Percentiles rank a stretch among this genome's conserved stretches.
phyloP scores from a whole-genome alignment of 208 protist genomes.

The Trypanosoma conorhini region DNA sequence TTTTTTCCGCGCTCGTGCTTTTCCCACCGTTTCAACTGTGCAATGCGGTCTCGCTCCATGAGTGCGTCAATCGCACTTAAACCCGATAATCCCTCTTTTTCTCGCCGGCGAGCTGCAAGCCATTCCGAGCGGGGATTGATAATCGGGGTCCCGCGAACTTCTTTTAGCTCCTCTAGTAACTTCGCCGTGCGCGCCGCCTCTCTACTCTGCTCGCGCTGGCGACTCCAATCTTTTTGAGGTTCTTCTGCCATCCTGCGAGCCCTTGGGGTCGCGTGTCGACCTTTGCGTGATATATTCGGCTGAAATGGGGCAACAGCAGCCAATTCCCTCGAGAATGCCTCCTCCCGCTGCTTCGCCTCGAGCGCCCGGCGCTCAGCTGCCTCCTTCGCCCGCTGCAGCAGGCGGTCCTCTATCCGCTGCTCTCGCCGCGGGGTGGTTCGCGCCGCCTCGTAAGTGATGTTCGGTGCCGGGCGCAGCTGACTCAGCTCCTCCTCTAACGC shows the following conservation, averaged over 20 bases:
- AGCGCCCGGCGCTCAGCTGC: conserved; percentile 27
- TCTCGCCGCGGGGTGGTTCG: conserved; percentile 21
- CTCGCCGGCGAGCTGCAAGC: conserved; percentile 40
- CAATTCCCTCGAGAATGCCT: conserved; percentile 35
- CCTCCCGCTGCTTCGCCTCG: conserved; percentile 26
- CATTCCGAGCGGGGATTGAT: conserved; percentile 51
- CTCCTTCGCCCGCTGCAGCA: conserved; percentile 57
- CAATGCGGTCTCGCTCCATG: conserved; percentile 31
- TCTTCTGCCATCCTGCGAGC: conserved; percentile 27
- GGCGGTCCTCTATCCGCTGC: conserved; percentile 53
- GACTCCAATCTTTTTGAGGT: conserved; percentile 16
- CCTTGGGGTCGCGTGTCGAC: conserved; percentile 37
- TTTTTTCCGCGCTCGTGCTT: conserved; percentile 17
- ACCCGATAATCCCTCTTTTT: conserved; percentile 34
- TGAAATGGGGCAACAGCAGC: conserved; percentile 39
- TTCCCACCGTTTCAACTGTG: conserved; percentile 33
- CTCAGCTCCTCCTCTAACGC: conserved; percentile 47
- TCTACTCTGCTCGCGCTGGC: conserved; percentile 29
- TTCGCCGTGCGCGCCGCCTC: conserved; percentile 17
- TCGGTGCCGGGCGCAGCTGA: conserved; percentile 45
- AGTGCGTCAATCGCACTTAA: conserved; percentile 30
- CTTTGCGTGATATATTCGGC: conserved; percentile 55
- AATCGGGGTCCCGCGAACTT: conserved; percentile 30
- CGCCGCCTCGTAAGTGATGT: conserved; percentile 21
- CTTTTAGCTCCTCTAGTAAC: conserved; percentile 26